Base-by-base conservation (phyloP, 2,329 filamentous ascomycete genomes). In the Chaetomium olivaceum region DNA sequence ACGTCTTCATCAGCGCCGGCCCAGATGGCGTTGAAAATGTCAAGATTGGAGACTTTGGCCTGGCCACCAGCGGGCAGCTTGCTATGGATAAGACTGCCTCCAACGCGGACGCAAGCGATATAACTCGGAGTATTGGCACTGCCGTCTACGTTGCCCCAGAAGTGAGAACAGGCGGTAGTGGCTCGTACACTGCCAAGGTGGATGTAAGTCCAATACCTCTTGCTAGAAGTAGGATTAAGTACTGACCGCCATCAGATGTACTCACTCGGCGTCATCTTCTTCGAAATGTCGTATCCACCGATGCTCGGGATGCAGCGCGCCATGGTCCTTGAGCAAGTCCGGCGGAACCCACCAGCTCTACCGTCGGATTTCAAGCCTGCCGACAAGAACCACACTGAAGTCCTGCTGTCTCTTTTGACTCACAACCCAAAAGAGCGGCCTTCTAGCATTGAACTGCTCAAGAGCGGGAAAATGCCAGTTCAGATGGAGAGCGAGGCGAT, bases 201-300 rank as follows among this genome's bases (percentile, higher is more conserved):
- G 95, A 99, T 80, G 87, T 89, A 77, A 81, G 87, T 82, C 23
- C 2, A 27, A 23, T 31, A 1, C n/a, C 8, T 4, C 25, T 2
- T 11, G 12, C 21, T 9, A 3, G 4, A 50, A 5, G 21, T 16
- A 14, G n/a, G 9, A 14, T 21, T 7, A 14, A 12, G 14, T 57
- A 29, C 70, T 73, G 66, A 75, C 60, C n/a, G 8, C 0, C 7
- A 43, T 0, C 63, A 88, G 85, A 98, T 99, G 94, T 99, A 95
- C 75, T 97, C 94, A 0, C 83, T 99, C 51, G 95, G 95, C 0
- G 91, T 99, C 69, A 98, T 99, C 64, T 96, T 99, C 79, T 98
- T 97, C 71, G 95, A 99, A 77, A 99, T 99, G 95, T 96, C 91
- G 73, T 93, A 89, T 69, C 78, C 81, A 39, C 82, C 86, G 0